Conservation (phyloP, 1,284 basidiomycete genomes). For the Malassezia globosa region DNA sequence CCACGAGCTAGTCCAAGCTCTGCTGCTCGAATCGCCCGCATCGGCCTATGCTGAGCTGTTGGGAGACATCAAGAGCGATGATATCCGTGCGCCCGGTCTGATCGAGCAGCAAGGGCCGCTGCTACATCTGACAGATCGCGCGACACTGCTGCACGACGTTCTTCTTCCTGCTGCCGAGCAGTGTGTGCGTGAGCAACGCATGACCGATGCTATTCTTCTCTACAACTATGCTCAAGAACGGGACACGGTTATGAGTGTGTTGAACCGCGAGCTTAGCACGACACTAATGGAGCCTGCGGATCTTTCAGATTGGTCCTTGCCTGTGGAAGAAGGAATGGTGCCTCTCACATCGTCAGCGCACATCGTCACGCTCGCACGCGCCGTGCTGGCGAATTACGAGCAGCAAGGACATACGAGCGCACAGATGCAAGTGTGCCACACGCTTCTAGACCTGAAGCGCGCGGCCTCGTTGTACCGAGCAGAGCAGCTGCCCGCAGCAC, state of each 20-base stretch:
- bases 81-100: conserved; percentile 71
- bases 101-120: conserved; percentile 73
- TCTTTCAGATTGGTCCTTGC: not conserved
- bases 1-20: conserved; percentile 74
- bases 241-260: conserved; percentile 70
- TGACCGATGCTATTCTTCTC: conserved; percentile 81
- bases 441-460: conserved; percentile 68
- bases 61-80: conserved; percentile 78
- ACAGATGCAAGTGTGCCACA: conserved; percentile 56
- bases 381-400: conserved; percentile 78
- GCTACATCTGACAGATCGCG: conserved; percentile 61
- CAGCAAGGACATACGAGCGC: conserved; percentile 62
- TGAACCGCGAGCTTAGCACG: conserved; percentile 79
- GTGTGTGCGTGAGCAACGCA: conserved; percentile 59
- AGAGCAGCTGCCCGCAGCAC: conserved; percentile 63
- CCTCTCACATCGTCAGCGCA: conserved; percentile 52
- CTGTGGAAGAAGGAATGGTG: conserved; percentile 17
- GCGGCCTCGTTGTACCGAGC: conserved; percentile 66
- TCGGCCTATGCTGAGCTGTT: conserved; percentile 67
- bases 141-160: conserved; percentile 70
- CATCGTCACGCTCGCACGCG: conserved; percentile 65
- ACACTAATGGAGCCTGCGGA: conserved; percentile 34
- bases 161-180: conserved; percentile 68
- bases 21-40: conserved; percentile 70
- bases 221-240: conserved; percentile 92